These are phyloP conservation scores for Clavariopsis aquatica DNA, from an alignment of 495 filamentous ascomycete species.

Conservation along the genomic window DNA sequence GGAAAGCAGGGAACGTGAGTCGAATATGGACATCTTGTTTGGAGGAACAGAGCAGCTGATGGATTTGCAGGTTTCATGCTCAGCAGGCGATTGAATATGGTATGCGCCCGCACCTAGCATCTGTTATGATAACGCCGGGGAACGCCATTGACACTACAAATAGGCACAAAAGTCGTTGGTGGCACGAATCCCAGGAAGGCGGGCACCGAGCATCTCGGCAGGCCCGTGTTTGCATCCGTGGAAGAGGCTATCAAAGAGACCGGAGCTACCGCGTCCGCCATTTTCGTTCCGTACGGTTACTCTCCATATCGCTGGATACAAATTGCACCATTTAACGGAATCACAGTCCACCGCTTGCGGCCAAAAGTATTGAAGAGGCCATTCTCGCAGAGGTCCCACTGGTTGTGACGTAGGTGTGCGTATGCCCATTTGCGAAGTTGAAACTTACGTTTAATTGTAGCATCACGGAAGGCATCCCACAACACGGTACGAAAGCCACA, in stretches of 20 bases:
- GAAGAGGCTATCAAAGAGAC: slow-evolving; percentile 86
- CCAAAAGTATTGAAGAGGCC: slow-evolving; percentile 94
- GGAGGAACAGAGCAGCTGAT: slow-evolving; percentile 44
- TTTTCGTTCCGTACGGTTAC: slow-evolving; percentile 86
- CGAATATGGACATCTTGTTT: background rate
- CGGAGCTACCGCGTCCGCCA: slow-evolving; percentile 85
- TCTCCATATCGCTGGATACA: background rate
- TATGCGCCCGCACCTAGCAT: slow-evolving; percentile 49
- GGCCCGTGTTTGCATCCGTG: slow-evolving; percentile 91
- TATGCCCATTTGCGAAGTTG: background rate
- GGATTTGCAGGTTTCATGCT: slow-evolving; percentile 79
- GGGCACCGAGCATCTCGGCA: slow-evolving; percentile 81
- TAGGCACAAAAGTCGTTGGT: slow-evolving; percentile 95
- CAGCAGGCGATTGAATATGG: slow-evolving; percentile 97
- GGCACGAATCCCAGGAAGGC: slow-evolving; percentile 99
- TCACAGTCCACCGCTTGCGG: slow-evolving; percentile 80
- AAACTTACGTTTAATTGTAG: slow-evolving; percentile 45
- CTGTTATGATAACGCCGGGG: slow-evolving; percentile 34
- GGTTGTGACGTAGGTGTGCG: slow-evolving; percentile 71
- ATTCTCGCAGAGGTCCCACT: slow-evolving; percentile 88
- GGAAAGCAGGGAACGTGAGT: slow-evolving; percentile 98
- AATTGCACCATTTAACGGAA: slow-evolving; percentile 23
- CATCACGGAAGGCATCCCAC: slow-evolving; percentile 98
- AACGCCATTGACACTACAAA: slow-evolving; percentile 43
- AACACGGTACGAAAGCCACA: slow-evolving; percentile 68